A percentile compares a stretch with the other conserved stretches of the same genome.
These are phyloP conservation scores for Uromyces viciae-fabae DNA, from an alignment of 1,284 basidiomycete species.

Conservation along the genomic window DNA sequence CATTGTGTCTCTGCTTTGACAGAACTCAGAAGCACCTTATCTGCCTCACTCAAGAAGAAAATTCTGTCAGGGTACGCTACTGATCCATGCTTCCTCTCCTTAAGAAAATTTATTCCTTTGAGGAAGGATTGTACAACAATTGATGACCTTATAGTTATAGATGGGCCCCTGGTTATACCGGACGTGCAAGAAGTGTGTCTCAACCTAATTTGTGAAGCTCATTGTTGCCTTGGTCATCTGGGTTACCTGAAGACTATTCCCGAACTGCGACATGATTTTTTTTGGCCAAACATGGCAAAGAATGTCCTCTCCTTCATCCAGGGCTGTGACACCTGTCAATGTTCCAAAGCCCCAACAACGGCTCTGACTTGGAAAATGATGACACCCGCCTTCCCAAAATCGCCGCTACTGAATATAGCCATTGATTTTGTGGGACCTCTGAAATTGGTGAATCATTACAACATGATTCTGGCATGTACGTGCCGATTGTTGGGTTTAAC, in stretches of 20 bases:
- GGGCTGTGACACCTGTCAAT: conserved; percentile 45
- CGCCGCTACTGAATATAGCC: conserved; percentile 34
- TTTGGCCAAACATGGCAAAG: conserved; percentile 57
- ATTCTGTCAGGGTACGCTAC: too few relatives aligned
- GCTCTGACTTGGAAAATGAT: conserved; percentile 7
- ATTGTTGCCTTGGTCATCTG: conserved; percentile 56
- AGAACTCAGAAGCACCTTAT: too few relatives aligned
- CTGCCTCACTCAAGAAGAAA: too few relatives aligned
- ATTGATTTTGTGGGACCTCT: neutral
- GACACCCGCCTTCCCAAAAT: conserved; percentile 8
- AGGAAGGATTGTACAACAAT: too few relatives aligned
- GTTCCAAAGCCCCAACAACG: conserved; percentile 40
- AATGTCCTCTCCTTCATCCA: neutral
- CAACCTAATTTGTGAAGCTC: conserved; percentile 51
- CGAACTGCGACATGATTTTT: conserved; percentile 53
- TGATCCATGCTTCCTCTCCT: too few relatives aligned
- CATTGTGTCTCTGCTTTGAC: too few relatives aligned
- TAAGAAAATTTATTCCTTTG: too few relatives aligned
- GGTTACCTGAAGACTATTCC: conserved; percentile 56
- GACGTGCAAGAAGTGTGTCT: conserved; percentile 47
- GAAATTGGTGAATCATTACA: neutral
- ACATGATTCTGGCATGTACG: neutral
- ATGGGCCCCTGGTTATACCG: conserved; percentile 54
- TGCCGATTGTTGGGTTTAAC: neutral
- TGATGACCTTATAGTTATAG: conserved; percentile 54